Evolutionary conservation across 306 rosid species (phyloP), one percentile per base, ranked within the genome.

Genomic region (Dicorynia guianensis): DNA sequence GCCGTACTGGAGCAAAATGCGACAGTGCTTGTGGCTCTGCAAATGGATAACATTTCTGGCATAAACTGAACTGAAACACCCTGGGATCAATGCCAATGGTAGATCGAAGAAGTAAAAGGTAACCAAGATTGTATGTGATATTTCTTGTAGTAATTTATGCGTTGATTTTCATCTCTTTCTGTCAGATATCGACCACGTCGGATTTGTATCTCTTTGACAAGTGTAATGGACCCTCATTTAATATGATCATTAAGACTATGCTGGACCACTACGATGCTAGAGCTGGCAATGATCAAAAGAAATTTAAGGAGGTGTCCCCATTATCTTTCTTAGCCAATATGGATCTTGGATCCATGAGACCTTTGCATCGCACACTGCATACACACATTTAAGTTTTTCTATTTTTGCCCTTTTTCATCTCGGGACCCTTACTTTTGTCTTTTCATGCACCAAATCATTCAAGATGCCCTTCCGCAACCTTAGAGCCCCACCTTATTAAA

Each of bases 281-380:
- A 88, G 97, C 96, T 92, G 96, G 96, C 96, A 83, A 48, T 18
- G 82, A 81, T 85, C 56, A 81, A 87, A 75, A 76, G 46, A 82
- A 67, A 86, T 87, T 91, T 84, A 91, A 87, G 83, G 60, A 30
- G 82, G 77, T 85, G 97, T 89, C 94, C 97, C 93, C 89, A 79
- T 67, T 84, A 90, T 85, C 83, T 86, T 79, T 82, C 49, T 20
- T 67, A 11, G 52, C 88, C 69, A 69, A 52, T 69, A 75, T 74
- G 77, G 74, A 76, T 77, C 75, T 83, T 54, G 68, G 86, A 83
- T 79, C 88, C 81, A 69, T 53, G 79, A 79, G 59, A 72, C 67
- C 81, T 60, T 39, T 65, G 34, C 69, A 47, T 71, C 52, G 2
- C 87, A 67, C 81, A 52, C 46, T 69, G 62, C 61, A 55, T 62